Percentiles rank a stretch among this genome's conserved stretches.
These are phyloP conservation scores for Ogataea populi-albae DNA, from an alignment of 805 yeast species.

Conservation along the genomic window DNA sequence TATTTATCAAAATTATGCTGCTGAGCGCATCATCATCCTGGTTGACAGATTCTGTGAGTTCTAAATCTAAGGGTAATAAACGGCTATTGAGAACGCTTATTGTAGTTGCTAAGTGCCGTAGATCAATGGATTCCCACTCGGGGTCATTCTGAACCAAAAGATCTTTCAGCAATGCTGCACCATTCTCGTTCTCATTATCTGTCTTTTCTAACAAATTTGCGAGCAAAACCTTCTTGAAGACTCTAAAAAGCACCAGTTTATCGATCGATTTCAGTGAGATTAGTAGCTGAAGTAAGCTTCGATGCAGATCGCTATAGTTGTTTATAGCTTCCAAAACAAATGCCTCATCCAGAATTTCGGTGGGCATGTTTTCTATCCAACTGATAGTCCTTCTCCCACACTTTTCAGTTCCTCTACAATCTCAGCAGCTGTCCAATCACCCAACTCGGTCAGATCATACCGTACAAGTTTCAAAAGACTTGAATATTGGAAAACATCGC, in stretches of 20 bases:
- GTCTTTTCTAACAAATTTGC: too few species aligned
- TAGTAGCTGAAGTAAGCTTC: conserved; percentile 16
- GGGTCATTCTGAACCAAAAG: conserved; percentile 4
- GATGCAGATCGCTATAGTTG: conserved; percentile 15
- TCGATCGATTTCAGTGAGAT: conserved; percentile 13
- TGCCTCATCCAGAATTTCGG: too few species aligned
- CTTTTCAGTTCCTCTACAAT: too few species aligned
- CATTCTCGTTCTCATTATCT: too few species aligned
- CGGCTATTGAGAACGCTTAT: conserved; percentile 26
- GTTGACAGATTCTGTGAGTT: conserved; percentile 32
- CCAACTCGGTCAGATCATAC: too few species aligned
- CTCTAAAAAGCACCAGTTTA: conserved; percentile 7
- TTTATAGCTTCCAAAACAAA: too few species aligned
- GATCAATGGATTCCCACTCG: conserved; percentile 2
- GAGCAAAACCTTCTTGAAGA: conserved; percentile 10
- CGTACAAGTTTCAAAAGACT: too few species aligned
- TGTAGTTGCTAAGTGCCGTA: conserved; percentile 10
- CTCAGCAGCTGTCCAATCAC: too few species aligned
- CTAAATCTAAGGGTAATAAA: conserved; percentile 39
- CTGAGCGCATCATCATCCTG: conserved; percentile 32
- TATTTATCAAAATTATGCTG: conserved; percentile 34
- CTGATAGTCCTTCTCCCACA: too few species aligned
- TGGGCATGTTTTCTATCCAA: too few species aligned
- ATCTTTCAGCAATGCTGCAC: too few species aligned
- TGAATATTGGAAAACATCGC: too few species aligned